Percentiles rank a stretch among this genome's conserved stretches.
phyloP scores from a whole-genome alignment of 345 rosid genomes.

The Carallia brachiata region DNA sequence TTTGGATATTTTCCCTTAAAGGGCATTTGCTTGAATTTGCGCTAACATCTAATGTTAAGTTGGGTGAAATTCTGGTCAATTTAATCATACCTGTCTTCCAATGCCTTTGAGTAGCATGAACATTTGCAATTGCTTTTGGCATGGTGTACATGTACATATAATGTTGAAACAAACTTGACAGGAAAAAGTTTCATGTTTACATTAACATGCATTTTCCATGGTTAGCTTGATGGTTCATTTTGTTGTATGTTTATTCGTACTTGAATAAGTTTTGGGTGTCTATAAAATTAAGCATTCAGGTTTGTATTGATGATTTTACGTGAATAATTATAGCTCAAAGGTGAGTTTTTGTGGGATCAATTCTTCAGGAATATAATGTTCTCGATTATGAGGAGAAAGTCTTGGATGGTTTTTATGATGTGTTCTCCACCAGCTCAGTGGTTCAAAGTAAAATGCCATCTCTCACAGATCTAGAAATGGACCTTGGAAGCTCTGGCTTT shows the following conservation, averaged over 20 bases:
- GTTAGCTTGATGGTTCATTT: too few relatives aligned
- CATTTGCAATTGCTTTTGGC: too few relatives aligned
- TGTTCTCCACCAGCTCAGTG: conserved; percentile 55
- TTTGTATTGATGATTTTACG: background rate
- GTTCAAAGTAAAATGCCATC: conserved; percentile 82
- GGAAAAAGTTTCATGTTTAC: too few relatives aligned
- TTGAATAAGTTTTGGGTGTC: too few relatives aligned
- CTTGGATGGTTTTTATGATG: conserved; percentile 94
- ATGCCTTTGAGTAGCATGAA: background rate
- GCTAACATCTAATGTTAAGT: background rate
- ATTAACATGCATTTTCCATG: too few relatives aligned
- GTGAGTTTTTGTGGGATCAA: conserved; percentile 12
- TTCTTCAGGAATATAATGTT: conserved; percentile 76
- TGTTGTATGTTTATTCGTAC: too few relatives aligned
- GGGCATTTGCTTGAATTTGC: background rate
- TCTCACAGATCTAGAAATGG: conserved; percentile 74
- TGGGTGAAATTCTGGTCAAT: background rate
- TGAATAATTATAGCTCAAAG: conserved; percentile 11
- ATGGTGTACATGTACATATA: background rate
- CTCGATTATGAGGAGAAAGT: conserved; percentile 95
- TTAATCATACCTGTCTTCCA: background rate
- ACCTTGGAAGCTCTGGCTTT: conserved; percentile 58
- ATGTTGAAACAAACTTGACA: background rate
- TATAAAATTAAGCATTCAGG: too few relatives aligned
- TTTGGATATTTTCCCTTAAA: too few relatives aligned